Evolutionary conservation across 1,284 basidiomycete species (phyloP).

Genomic region (Hymenochaete sp.): DNA sequence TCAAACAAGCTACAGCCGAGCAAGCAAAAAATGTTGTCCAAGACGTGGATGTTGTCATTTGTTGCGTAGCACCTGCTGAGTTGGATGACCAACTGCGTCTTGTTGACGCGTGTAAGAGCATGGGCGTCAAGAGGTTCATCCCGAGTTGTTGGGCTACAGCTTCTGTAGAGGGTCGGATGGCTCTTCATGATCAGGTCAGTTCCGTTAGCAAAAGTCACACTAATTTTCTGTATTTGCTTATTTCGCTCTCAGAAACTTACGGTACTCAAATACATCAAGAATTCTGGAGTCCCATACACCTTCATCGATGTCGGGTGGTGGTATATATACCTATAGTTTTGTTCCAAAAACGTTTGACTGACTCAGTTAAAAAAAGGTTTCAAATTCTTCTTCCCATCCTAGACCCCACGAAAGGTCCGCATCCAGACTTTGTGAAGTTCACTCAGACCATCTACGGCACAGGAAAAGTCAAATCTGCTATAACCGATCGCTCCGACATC

Average conservation of each 20-base stretch:
- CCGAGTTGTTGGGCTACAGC: conserved; percentile 17
- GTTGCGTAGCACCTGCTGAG: not conserved
- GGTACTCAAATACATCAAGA: conserved; percentile 10
- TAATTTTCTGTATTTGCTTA: not conserved
- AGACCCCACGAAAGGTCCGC: not conserved
- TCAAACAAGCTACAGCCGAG: not conserved
- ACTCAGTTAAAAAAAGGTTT: conserved; percentile 8
- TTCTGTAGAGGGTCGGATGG: conserved; percentile 5
- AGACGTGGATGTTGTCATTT: conserved; percentile 13
- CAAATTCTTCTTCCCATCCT: not conserved
- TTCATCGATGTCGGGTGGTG: conserved; percentile 19
- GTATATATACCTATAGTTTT: not conserved
- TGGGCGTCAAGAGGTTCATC: conserved; percentile 15
- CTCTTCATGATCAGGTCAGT: conserved; percentile 7
- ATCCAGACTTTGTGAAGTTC: not conserved
- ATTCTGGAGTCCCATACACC: conserved; percentile 14
- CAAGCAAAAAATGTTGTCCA: conserved; percentile 2
- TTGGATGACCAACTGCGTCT: conserved; percentile 1
- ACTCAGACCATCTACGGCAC: conserved; percentile 1
- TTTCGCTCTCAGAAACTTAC: conserved; percentile 11
- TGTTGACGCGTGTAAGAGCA: conserved; percentile 14
- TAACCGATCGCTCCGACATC: conserved; percentile 14
- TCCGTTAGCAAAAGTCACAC: not conserved
- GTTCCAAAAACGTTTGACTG: not conserved
- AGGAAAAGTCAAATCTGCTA: conserved; percentile 15